A percentile compares a stretch with the other conserved stretches of the same genome.
phyloP scores from a whole-genome alignment of 371 early-diverging fungal species.

The Saksenaea vasiformis region DNA sequence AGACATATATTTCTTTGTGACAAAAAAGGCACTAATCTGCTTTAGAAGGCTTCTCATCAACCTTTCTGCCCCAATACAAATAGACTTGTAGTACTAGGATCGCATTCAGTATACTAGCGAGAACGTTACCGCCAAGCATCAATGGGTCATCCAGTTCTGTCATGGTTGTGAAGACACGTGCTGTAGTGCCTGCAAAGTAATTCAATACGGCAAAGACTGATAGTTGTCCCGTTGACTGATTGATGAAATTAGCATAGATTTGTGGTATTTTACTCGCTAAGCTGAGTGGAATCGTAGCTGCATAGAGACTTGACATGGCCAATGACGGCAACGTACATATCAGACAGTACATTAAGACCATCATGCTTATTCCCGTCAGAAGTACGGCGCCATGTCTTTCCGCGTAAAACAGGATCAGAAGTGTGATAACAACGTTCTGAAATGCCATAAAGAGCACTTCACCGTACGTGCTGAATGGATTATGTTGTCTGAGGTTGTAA shows the following conservation, averaged over 20 bases:
- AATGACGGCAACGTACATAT: constrained; percentile 47
- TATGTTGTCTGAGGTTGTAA: constrained; percentile 79
- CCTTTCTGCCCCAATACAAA: constrained; percentile 66
- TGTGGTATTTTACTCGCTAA: constrained; percentile 86
- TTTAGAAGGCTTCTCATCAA: constrained; percentile 21
- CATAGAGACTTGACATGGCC: constrained; percentile 66
- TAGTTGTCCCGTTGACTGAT: constrained; percentile 85
- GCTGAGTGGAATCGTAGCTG: constrained; percentile 77
- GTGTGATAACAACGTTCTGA: constrained; percentile 79
- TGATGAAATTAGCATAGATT: constrained; percentile 76
- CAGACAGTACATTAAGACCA: constrained; percentile 47
- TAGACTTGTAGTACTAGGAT: constrained; percentile 81
- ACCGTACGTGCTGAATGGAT: constrained; percentile 94
- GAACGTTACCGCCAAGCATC: constrained; percentile 67
- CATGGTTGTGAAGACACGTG: constrained; percentile 90
- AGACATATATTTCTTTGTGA: background rate
- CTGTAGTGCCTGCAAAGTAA: constrained; percentile 84
- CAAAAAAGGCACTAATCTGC: constrained; percentile 4
- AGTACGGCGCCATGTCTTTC: constrained; percentile 28
- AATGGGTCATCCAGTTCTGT: constrained; percentile 83
- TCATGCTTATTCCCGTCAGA: constrained; percentile 28
- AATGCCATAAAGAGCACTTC: constrained; percentile 78
- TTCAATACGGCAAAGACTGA: constrained; percentile 86
- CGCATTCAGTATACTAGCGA: constrained; percentile 74
- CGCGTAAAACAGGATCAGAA: constrained; percentile 67